A percentile compares a stretch with the other conserved stretches of the same genome.
These are phyloP conservation scores for Periglandula ipomoeae DNA, from an alignment of 2,329 filamentous ascomycete genomes.

Conservation along the genomic window DNA sequence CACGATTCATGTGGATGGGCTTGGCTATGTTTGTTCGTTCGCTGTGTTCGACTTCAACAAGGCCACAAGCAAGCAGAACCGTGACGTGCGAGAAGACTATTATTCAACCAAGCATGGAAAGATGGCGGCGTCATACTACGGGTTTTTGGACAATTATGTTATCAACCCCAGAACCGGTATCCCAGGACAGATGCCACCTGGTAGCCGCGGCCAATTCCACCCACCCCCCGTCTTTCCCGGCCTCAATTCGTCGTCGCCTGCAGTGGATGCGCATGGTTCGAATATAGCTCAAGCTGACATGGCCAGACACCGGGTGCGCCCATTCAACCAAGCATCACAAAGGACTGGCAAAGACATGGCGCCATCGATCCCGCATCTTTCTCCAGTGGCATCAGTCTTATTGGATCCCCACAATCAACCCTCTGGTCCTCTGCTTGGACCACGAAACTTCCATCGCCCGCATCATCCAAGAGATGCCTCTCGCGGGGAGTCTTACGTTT, in stretches of 20 bases:
- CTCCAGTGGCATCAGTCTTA: conserved; percentile 63
- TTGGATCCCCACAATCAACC: conserved; percentile 71
- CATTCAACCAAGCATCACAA: neutral
- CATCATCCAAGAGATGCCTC: conserved; percentile 36
- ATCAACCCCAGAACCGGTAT: conserved; percentile 62
- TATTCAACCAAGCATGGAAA: conserved; percentile 94
- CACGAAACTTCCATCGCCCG: conserved; percentile 36
- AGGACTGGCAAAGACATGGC: conserved; percentile 15
- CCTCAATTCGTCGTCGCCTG: conserved; percentile 52
- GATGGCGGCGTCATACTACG: conserved; percentile 95
- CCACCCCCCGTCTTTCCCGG: conserved; percentile 68
- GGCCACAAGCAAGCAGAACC: conserved; percentile 42
- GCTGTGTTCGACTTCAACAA: conserved; percentile 96
- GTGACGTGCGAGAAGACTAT: conserved; percentile 81
- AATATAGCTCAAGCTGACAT: conserved; percentile 34
- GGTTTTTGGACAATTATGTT: conserved; percentile 88
- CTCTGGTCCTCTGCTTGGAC: conserved; percentile 34
- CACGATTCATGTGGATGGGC: conserved; percentile 89
- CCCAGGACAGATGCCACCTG: conserved; percentile 49
- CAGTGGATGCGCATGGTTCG: conserved; percentile 46
- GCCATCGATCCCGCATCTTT: conserved; percentile 39
- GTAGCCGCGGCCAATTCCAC: conserved; percentile 50
- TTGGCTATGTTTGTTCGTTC: conserved; percentile 95
- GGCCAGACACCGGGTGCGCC: conserved; percentile 27
- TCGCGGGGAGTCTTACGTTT: conserved; percentile 40